Conservation (phyloP, 179 eudicot species). For the Camellia oleifera region DNA sequence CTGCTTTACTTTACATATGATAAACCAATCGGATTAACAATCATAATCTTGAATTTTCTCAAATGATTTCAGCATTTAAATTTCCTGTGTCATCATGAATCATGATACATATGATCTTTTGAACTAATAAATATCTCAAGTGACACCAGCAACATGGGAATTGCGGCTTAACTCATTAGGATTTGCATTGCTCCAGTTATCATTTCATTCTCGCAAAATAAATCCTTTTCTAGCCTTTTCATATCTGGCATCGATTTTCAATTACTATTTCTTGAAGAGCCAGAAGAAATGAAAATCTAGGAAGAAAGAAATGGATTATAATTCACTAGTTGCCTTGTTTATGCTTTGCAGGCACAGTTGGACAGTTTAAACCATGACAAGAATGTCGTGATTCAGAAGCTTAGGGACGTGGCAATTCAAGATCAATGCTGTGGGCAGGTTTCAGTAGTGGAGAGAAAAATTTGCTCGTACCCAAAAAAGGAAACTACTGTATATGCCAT, state of each 20-base stretch:
- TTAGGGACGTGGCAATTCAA: conserved; percentile 40
- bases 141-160: neutral
- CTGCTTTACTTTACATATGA: neutral
- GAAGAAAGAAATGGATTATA: neutral
- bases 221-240: conserved; percentile 8
- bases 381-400: conserved; percentile 38
- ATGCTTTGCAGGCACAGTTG: conserved; percentile 38
- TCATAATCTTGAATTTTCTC: neutral
- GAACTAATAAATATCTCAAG: neutral
- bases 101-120: neutral
- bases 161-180: too few relatives aligned
- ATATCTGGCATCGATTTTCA: neutral
- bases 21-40: neutral
- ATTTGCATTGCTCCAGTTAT: neutral
- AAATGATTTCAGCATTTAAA: neutral
- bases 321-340: conserved; percentile 8
- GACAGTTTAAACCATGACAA: conserved; percentile 41
- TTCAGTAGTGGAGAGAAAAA: conserved; percentile 46
- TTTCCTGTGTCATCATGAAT: neutral
- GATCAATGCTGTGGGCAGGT: conserved; percentile 51
- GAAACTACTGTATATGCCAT: conserved; percentile 49
- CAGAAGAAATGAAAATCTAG: neutral
- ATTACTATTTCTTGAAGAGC: neutral
- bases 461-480: conserved; percentile 38
- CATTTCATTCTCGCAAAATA: neutral